phyloP scores from a whole-genome alignment of 129 eudicot genomes.

The Flaveria trinervia region DNA sequence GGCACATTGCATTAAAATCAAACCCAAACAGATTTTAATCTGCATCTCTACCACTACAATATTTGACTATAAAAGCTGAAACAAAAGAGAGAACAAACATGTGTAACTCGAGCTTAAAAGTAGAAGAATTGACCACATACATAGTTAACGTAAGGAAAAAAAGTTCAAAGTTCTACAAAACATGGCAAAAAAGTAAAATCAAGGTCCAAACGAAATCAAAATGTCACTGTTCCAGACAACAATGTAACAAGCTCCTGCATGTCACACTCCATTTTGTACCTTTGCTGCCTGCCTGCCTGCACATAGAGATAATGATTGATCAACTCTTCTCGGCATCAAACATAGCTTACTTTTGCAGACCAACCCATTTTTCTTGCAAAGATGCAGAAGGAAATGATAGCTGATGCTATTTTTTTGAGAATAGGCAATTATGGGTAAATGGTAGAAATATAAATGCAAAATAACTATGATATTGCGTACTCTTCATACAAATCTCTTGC shows the following conservation, averaged over 20 bases:
- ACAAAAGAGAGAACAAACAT: neutral
- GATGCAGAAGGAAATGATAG: no score
- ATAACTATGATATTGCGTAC: neutral
- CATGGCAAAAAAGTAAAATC: neutral
- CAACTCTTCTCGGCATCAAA: neutral
- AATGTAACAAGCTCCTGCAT: neutral
- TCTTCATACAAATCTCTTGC: neutral
- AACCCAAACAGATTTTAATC: no score
- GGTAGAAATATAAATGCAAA: neutral
- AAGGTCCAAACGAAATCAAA: neutral
- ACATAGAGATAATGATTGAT: neutral
- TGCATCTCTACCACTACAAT: neutral
- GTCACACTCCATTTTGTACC: neutral
- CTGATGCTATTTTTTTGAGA: neutral
- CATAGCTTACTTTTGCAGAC: neutral
- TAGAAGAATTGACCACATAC: neutral
- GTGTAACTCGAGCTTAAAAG: neutral
- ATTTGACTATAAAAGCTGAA: neutral
- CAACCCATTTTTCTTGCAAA: no score
- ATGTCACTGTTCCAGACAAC: neutral
- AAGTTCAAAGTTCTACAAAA: neutral
- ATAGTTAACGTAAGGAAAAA: neutral
- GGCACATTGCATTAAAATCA: no score
- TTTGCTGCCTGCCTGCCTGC: constrained; percentile 15
- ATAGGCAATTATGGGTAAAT: neutral